Base-by-base conservation (phyloP, 2,329 filamentous ascomycete species). In the Colletotrichum lentis region DNA sequence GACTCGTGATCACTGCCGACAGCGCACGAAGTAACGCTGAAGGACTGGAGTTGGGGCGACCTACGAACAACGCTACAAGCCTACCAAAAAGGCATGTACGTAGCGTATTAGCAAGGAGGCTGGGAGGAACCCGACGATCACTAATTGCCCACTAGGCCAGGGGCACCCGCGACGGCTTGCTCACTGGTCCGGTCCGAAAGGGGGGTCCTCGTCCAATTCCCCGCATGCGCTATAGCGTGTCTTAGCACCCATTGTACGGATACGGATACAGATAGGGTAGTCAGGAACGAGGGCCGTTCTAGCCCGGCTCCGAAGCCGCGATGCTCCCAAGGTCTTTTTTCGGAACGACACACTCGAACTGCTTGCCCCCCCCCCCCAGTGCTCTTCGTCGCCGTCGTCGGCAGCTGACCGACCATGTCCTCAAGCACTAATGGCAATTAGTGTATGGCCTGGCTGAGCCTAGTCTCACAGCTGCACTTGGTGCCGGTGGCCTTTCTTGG, bases 321-420 rank as follows among this genome's bases (percentile, higher is more conserved):
- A 7, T n/a, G 31, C 27, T 24, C 49, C 18, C 49, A 20, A 46
- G 8, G 49, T n/a, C n/a, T n/a, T 31, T 27, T 12, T 35, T 24
- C 24, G 27, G 49, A 35, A n/a, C 14, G n/a, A 53, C 18, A 6
- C n/a, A 35, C 49, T 5, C 3, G 49, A n/a, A 10, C 24, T n/a
- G 47, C 24, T 14, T n/a, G n/a, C n/a, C n/a, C n/a, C n/a, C n/a
- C n/a, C 47, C 22, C 12, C 49, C 27, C n/a, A 18, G 49, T 35
- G n/a, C 27, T 27, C 27, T 18, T 16, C 6, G 44, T n/a, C 22
- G 5, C 8, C 24, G 5, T 31, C 47, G 24, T 57, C 64, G 63
- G 57, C 57, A 66, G 50, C 63, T 62, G 63, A 50, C 57, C 63
- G 63, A 66, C 49, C 63, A 65, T 65, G 63, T n/a, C n/a, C 57